Conservation (phyloP, 768 basidiomycete genomes). For the Trametes elegans region DNA sequence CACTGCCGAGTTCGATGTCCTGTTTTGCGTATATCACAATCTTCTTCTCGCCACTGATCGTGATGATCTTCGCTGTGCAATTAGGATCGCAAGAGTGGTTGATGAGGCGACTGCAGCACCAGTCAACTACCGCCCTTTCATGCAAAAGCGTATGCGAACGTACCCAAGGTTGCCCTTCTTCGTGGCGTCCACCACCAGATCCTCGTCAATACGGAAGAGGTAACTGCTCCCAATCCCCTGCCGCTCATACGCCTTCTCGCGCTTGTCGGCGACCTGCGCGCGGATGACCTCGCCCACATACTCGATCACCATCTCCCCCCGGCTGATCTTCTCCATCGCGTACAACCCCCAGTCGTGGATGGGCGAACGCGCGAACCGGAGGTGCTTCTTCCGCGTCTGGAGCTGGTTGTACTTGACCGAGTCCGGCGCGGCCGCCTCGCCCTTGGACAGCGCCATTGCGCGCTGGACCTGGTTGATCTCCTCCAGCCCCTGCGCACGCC, state of each 20-base stretch:
- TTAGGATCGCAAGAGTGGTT: conserved; percentile 99
- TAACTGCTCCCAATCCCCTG: conserved; percentile 98
- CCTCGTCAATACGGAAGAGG: conserved; percentile 96
- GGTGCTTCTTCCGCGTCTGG: conserved; percentile 95
- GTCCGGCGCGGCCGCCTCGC: conserved; percentile 68
- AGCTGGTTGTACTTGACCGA: conserved; percentile 99
- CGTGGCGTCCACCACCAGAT: conserved; percentile 96
- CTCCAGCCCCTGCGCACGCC: conserved; percentile 89
- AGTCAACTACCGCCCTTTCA: not conserved
- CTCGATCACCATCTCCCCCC: conserved; percentile 99
- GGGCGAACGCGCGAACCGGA: conserved; percentile 90
- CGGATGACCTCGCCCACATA: conserved; percentile 98
- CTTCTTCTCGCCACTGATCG: conserved; percentile 91
- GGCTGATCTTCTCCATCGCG: conserved; percentile 92
- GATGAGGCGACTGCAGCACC: conserved; percentile 75
- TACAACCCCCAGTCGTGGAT: conserved; percentile 99
- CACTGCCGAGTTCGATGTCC: conserved; percentile 93
- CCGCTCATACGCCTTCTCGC: conserved; percentile 95
- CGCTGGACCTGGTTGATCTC: conserved; percentile 91
- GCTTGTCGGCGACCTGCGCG: conserved; percentile 92
- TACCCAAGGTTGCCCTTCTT: conserved; percentile 99
- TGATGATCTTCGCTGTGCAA: conserved; percentile 88
- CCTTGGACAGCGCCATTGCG: conserved; percentile 71
- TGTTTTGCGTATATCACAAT: conserved; percentile 99
- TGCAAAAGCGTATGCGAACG: conserved; percentile 32